phyloP scores from a whole-genome alignment of 2,329 filamentous ascomycete genomes.

The Fusarium begoniae region DNA sequence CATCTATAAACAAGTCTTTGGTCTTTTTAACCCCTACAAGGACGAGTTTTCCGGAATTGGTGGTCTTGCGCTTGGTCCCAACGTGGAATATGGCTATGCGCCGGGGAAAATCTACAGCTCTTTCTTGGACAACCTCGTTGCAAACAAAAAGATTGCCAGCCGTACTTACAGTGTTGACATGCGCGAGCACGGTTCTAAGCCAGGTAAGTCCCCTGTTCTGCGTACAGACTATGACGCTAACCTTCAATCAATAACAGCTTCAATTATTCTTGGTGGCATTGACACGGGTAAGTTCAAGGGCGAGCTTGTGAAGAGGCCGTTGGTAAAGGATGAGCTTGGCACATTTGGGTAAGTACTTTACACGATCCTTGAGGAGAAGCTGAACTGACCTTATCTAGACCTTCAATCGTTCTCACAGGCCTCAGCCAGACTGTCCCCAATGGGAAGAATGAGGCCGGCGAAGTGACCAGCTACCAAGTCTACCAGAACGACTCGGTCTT shows the following conservation, averaged over 20 bases:
- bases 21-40: background rate
- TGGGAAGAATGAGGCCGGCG: background rate
- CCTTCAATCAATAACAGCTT: background rate
- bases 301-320: background rate
- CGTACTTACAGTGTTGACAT: background rate
- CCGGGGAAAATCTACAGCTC: background rate
- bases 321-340: background rate
- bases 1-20: background rate
- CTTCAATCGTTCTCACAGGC: background rate
- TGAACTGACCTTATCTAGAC: background rate
- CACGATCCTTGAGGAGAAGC: rapidly evolving
- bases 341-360: background rate
- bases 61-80: background rate
- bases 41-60: background rate
- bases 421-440: background rate
- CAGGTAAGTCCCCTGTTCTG: background rate
- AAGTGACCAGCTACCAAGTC: background rate
- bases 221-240: background rate
- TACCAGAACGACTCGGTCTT: background rate
- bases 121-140: background rate
- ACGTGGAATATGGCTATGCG: rapidly evolving
- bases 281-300: background rate
- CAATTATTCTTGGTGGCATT: background rate
- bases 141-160: background rate
- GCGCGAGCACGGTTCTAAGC: background rate